phyloP scores from a whole-genome alignment of 2,329 filamentous ascomycete genomes.

The Aureobasidium sp. region DNA sequence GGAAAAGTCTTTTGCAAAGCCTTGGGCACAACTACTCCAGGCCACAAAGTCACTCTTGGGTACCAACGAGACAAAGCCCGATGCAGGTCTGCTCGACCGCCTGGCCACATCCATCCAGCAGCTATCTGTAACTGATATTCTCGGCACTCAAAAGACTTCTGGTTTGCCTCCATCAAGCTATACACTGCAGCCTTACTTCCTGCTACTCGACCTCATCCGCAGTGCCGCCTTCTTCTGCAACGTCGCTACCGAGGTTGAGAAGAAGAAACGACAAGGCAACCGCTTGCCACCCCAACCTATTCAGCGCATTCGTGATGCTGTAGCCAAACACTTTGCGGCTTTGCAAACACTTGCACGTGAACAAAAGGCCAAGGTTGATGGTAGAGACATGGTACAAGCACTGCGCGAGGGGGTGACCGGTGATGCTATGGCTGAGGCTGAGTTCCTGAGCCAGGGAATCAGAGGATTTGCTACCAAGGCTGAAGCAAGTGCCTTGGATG shows the following conservation, averaged over 20 bases:
- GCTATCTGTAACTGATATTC: not conserved
- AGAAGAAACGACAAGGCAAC: constrained; percentile 4
- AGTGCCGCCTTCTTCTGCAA: constrained; percentile 21
- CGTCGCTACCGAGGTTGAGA: constrained; percentile 17
- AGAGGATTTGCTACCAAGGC: constrained; percentile 12
- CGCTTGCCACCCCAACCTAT: not conserved
- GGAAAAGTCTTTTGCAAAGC: constrained; percentile 8
- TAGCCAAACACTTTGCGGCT: constrained; percentile 18
- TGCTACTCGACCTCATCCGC: constrained; percentile 24
- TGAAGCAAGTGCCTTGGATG: constrained; percentile 13
- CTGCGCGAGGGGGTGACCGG: constrained; percentile 14
- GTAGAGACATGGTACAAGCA: constrained; percentile 13
- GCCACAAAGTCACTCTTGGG: constrained; percentile 5
- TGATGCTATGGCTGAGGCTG: constrained; percentile 4
- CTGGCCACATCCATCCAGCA: not conserved
- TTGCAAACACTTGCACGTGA: constrained; percentile 23
- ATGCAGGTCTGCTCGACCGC: not conserved
- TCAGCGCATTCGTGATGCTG: constrained; percentile 19
- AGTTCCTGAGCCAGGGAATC: not conserved
- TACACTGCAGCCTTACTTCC: constrained; percentile 19
- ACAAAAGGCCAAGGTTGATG: constrained; percentile 18
- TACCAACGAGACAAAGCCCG: constrained; percentile 5
- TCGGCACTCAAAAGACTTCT: constrained; percentile 15
- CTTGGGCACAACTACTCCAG: constrained; percentile 5
- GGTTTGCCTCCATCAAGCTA: constrained; percentile 8